These are phyloP conservation scores for Cichorium intybus DNA, from an alignment of 140 eudicot species.

Conservation along the genomic window DNA sequence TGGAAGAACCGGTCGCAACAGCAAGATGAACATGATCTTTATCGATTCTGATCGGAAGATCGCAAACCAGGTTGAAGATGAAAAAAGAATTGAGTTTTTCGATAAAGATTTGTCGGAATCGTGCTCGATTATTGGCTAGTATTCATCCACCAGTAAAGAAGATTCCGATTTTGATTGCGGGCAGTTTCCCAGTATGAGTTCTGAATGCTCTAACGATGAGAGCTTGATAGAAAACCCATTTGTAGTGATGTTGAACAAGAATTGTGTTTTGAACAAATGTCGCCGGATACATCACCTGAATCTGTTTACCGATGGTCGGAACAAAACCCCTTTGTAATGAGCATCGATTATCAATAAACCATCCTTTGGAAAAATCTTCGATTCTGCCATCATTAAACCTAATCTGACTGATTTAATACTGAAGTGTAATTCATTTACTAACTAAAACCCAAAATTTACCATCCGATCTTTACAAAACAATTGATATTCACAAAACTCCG, in stretches of 20 bases:
- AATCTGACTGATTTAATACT: too few species aligned
- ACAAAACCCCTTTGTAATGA: too few species aligned
- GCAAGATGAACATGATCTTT: not conserved
- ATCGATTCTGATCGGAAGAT: not conserved
- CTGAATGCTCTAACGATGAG: conserved; percentile 75
- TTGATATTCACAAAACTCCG: too few species aligned
- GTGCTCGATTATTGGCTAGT: conserved; percentile 25
- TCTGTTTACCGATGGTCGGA: conserved; percentile 31
- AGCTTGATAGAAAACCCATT: conserved; percentile 74
- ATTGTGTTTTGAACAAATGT: conserved; percentile 22
- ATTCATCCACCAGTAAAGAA: conserved; percentile 42
- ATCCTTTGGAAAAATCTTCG: too few species aligned
- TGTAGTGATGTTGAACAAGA: conserved; percentile 11
- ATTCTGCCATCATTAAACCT: too few species aligned
- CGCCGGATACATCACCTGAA: conserved; percentile 18
- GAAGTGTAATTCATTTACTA: too few species aligned
- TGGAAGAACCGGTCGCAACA: not conserved
- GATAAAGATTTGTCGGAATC: conserved; percentile 27
- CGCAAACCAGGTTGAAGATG: conserved; percentile 1
- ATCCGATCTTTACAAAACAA: too few species aligned
- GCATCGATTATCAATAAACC: too few species aligned
- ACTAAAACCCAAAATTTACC: too few species aligned
- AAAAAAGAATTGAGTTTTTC: conserved; percentile 5
- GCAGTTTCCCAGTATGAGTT: not conserved
- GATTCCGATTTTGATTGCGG: conserved; percentile 40